phyloP scores from a whole-genome alignment of 2,329 filamentous ascomycete genomes.

The Pseudogymnoascus pannorum region DNA sequence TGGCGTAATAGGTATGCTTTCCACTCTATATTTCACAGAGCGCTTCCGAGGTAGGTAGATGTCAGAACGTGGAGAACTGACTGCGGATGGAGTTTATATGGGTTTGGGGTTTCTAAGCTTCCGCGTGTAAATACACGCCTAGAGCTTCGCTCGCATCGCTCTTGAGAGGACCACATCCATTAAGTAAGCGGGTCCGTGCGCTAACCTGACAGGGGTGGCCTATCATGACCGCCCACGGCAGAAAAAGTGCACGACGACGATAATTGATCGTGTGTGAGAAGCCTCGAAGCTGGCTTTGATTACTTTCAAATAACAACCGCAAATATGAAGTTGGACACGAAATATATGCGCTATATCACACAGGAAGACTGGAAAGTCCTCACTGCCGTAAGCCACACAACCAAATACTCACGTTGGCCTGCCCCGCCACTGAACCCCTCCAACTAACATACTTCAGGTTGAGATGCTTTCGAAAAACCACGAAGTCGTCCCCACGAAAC shows the following conservation, averaged over 20 bases:
- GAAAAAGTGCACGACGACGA: constrained; percentile 16
- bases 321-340: constrained; percentile 89
- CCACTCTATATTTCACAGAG: neutral
- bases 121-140: constrained; percentile 11
- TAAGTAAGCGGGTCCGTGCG: constrained; percentile 10
- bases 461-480: constrained; percentile 94
- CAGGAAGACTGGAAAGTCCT: constrained; percentile 93
- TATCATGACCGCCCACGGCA: constrained; percentile 13
- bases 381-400: constrained; percentile 60
- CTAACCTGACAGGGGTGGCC: constrained; percentile 7
- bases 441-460: constrained; percentile 53
- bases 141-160: constrained; percentile 8
- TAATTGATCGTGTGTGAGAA: constrained; percentile 8
- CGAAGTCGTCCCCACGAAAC: constrained; percentile 84
- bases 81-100: constrained; percentile 5
- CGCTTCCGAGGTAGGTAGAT: neutral
- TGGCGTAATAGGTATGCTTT: neutral
- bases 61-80: constrained; percentile 2
- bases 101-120: constrained; percentile 9
- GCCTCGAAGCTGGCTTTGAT: neutral
- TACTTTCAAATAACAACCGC: constrained; percentile 9
- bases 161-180: constrained; percentile 5
- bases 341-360: constrained; percentile 85
- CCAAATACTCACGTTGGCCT: neutral
- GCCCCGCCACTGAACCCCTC: constrained; percentile 22